Base-by-base conservation (phyloP, 2,329 filamentous ascomycete species). In the Exophiala sp. region DNA sequence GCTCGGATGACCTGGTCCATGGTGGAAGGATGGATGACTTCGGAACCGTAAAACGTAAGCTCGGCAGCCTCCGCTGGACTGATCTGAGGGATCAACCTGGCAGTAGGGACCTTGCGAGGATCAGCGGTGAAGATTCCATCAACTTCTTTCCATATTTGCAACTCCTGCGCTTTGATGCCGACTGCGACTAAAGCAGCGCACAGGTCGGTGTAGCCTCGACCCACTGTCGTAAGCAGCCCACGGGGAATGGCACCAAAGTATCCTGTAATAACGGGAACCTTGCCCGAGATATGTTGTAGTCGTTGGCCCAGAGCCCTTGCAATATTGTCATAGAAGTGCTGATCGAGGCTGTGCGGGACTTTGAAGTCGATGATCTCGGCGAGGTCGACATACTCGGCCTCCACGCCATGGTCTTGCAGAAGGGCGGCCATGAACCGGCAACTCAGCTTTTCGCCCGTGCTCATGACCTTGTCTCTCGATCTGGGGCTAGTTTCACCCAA, bases 111-210 rank as follows among this genome's bases (percentile, higher is more conserved):
- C 71, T 94, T 95, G 63, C 87, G 83, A 2, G 89, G 89, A 66
- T 96, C 92, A 4, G 85, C 85, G 1, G 85, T 88, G 72, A 96
- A 94, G 68, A 97, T 95, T 55, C 91, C 91, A 70, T 99, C 94
- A 5, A 99, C 94, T 70, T 99, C 94, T 75, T 99, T 99, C 94
- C 94, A 97, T 60, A 99, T 88, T 71, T 99, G 94, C 48, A 99
- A 80, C 71, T 99, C 94, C 50, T 86, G 77, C 1, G 94, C 94
- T 64, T 83, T 78, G n/a, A 95, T 76, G 3, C 91, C 92, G 8
- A 99, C 92, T 1, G 94, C 91, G 47, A 91, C 86, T 12, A 99
- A 78, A 5, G 94, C 91, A 10, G 94, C 92, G 69, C 94, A 97
- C 43, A 99, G 81, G 72, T 99, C 94, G 8, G 94, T 97, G 72